Conservation (phyloP, 805 yeast species). For the Yarrowia deformans region DNA sequence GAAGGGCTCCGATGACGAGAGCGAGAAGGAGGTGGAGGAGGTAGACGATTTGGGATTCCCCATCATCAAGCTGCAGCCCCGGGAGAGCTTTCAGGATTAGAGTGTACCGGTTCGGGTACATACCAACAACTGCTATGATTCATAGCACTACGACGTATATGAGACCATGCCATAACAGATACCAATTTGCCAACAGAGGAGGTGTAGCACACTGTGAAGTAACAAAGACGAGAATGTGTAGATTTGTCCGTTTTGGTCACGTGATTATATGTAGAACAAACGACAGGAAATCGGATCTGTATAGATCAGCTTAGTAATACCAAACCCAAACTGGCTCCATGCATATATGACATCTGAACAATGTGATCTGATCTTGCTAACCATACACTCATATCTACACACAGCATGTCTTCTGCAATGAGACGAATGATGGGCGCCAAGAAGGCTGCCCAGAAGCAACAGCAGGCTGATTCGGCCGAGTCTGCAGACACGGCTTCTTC, state of each 20-base stretch:
- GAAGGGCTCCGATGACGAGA: conserved; percentile 15
- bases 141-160: conserved; percentile 8
- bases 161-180: conserved; percentile 17
- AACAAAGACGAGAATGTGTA: no score
- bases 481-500: neutral
- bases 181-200: neutral
- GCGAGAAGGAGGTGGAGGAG: conserved; percentile 15
- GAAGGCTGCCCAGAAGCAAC: conserved; percentile 31
- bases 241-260: no score
- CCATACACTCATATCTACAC: neutral
- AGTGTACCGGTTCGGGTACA: no score
- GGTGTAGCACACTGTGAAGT: no score
- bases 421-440: conserved; percentile 37
- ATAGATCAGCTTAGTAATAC: neutral
- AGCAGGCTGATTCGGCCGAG: neutral
- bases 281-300: no score
- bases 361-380: conserved; percentile 2
- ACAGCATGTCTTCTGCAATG: conserved; percentile 35
- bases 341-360: conserved; percentile 9
- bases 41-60: conserved; percentile 15
- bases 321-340: conserved; percentile 10
- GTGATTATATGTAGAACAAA: no score
- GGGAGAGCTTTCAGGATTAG: conserved; percentile 32
- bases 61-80: conserved; percentile 18
- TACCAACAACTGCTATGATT: neutral